Base-by-base conservation (phyloP, 345 rosid species). In the Streptanthus diversifolius region DNA sequence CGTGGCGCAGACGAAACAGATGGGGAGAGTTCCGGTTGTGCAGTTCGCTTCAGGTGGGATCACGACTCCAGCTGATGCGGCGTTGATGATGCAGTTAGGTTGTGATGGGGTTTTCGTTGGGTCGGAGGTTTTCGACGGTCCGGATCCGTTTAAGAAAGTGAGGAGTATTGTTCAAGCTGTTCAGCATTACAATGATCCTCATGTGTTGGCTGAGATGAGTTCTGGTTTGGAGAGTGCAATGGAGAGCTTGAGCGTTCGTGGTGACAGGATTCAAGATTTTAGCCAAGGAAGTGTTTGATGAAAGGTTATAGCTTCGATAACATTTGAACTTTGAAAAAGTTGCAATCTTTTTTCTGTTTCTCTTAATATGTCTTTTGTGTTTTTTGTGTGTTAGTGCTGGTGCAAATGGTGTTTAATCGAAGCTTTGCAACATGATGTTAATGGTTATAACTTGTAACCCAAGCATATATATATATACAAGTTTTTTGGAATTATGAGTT, bases 1-100 rank as follows among this genome's bases (percentile, higher is more conserved):
- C 8, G 84, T 86, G 45, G 82, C 81, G 29, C 90, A 89, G 74
- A 85, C 88, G 8, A 85, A 85, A 81, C 87, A 83, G 71, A 80
- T 84, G 86, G 90, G 90, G 1, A 81, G 90, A 66, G 82, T 87
- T 15, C 95, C 88, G 0, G 86, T 83, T 0, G 82, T 78, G n/a
- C 89, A 79, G 18, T 83, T 85, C 27, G 92, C 87, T 0, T 81
- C 85, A 8, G 90, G 91, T 21, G 91, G 91, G 36, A 68, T 85
- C 30, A 82, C 70, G 55, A 85, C 87, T 5, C 86, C 88, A 0
- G 90, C 90, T 5, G 91, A 87, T 73, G 90, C 83, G 3, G 91
- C 91, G 5, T 36, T 85, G 82, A 84, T 87, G 87, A 85, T 85
- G 92, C 96, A 87, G 68, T 32, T 87, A 43, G 87, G 90, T 1